These are phyloP conservation scores for Xylaria longipes DNA, from an alignment of 495 filamentous ascomycete species.

Conservation along the genomic window DNA sequence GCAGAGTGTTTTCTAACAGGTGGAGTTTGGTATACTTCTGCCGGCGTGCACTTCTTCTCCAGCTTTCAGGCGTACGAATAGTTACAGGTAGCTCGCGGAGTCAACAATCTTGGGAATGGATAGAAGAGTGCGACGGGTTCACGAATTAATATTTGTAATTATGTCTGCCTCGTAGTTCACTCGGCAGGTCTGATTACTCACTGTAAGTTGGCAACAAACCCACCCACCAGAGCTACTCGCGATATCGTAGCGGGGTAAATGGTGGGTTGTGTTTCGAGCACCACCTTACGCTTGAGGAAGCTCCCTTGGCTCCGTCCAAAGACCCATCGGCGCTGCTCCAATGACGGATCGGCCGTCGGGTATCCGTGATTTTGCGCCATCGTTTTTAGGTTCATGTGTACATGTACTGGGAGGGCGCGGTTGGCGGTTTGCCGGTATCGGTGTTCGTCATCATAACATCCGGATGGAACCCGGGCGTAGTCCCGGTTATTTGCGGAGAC, in stretches of 20 bases:
- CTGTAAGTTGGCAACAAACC: background rate
- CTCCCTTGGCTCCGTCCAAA: background rate
- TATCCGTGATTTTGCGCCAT: slow-evolving; percentile 25
- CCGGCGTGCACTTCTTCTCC: background rate
- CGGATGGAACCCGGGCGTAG: slow-evolving; percentile 11
- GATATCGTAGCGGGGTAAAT: slow-evolving; percentile 23
- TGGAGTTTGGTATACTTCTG: background rate
- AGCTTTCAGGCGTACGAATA: background rate
- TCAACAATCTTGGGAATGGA: background rate
- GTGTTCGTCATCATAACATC: background rate
- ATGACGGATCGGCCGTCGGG: background rate
- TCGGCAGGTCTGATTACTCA: background rate
- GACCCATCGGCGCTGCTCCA: background rate
- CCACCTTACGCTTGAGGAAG: slow-evolving; percentile 25
- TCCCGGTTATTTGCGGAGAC: slow-evolving; percentile 6
- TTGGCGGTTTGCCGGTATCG: slow-evolving; percentile 19
- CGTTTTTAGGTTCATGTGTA: slow-evolving; percentile 4
- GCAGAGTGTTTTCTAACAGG: background rate
- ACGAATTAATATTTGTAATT: background rate
- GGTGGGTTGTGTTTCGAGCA: slow-evolving; percentile 2
- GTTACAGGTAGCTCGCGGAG: background rate
- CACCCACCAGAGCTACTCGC: background rate
- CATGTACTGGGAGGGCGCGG: slow-evolving; percentile 8
- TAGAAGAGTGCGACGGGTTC: background rate
- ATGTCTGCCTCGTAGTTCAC: background rate